Conservation (phyloP, 2,329 filamentous ascomycete genomes). For the Emergomyces orientalis region DNA sequence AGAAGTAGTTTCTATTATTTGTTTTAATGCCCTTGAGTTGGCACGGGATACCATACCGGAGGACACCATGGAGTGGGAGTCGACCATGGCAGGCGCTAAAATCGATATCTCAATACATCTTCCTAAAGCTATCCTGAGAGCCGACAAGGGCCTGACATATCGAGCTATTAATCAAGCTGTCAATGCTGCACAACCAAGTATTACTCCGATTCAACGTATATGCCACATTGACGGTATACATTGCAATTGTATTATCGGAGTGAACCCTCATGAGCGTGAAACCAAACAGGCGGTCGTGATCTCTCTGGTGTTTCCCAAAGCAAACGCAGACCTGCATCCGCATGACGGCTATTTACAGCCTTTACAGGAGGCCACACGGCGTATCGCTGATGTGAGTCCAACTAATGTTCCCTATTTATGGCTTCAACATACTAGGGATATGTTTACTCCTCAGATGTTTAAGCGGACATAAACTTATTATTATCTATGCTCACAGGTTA, state of each 20-base stretch:
- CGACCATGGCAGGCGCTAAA: conserved; percentile 20
- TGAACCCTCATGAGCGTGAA: conserved; percentile 44
- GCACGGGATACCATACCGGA: not conserved
- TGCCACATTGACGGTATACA: conserved; percentile 37
- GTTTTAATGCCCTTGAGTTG: not conserved
- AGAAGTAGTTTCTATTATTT: not conserved
- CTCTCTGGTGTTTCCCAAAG: conserved; percentile 29
- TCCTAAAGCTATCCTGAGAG: conserved; percentile 38
- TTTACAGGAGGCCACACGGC: conserved; percentile 33
- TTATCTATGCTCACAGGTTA: conserved; percentile 23
- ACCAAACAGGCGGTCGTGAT: conserved; percentile 43
- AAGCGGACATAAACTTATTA: conserved; percentile 9
- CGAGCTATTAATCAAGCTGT: conserved; percentile 26
- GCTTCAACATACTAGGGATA: not conserved
- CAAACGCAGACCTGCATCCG: conserved; percentile 20
- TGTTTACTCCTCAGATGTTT: not conserved
- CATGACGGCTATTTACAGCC: conserved; percentile 28
- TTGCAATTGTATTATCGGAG: conserved; percentile 41
- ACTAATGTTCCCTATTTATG: conserved; percentile 1
- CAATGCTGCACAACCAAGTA: conserved; percentile 12
- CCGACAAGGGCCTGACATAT: conserved; percentile 35
- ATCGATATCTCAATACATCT: conserved; percentile 33
- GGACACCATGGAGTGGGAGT: not conserved
- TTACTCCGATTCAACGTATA: conserved; percentile 27
- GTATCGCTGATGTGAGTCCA: conserved; percentile 31